Percentiles rank a stretch among this genome's conserved stretches.
These are phyloP conservation scores for Lenzites betulinus DNA, from an alignment of 768 basidiomycete genomes.

Conservation along the genomic window DNA sequence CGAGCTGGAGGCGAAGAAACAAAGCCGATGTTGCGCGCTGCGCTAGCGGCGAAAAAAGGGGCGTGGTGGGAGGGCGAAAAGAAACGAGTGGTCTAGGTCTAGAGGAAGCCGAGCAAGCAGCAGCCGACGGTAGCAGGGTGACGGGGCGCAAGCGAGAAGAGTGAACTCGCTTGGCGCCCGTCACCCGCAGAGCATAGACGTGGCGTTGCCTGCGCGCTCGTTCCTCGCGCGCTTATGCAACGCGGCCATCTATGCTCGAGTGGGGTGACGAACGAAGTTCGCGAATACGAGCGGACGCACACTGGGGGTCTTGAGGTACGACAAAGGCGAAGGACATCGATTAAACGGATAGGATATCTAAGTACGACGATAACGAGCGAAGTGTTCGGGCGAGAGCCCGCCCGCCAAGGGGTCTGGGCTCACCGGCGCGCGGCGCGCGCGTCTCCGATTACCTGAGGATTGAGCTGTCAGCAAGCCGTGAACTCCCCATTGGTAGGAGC, in stretches of 20 bases:
- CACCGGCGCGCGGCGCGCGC: background rate
- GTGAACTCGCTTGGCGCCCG: background rate
- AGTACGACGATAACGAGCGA: background rate
- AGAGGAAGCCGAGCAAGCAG: too few relatives aligned
- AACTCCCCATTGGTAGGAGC: background rate
- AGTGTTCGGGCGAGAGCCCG: too few relatives aligned
- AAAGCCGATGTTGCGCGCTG: too few relatives aligned
- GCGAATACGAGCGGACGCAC: background rate
- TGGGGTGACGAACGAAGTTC: background rate
- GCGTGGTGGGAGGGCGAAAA: too few relatives aligned
- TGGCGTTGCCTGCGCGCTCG: background rate
- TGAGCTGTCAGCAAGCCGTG: background rate
- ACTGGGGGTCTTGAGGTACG: too few relatives aligned
- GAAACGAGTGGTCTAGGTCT: too few relatives aligned
- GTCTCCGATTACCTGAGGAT: background rate
- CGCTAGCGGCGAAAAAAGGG: too few relatives aligned
- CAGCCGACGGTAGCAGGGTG: too few relatives aligned
- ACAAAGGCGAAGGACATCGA: background rate
- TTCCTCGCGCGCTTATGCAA: background rate
- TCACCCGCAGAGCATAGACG: background rate
- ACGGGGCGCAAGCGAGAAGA: too few relatives aligned
- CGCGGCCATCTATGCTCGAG: background rate
- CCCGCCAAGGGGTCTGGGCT: background rate
- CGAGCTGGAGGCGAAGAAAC: too few relatives aligned
- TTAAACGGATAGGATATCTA: background rate